Conservation (phyloP, 2,329 filamentous ascomycete genomes). For the Bipolaris gigantea region DNA sequence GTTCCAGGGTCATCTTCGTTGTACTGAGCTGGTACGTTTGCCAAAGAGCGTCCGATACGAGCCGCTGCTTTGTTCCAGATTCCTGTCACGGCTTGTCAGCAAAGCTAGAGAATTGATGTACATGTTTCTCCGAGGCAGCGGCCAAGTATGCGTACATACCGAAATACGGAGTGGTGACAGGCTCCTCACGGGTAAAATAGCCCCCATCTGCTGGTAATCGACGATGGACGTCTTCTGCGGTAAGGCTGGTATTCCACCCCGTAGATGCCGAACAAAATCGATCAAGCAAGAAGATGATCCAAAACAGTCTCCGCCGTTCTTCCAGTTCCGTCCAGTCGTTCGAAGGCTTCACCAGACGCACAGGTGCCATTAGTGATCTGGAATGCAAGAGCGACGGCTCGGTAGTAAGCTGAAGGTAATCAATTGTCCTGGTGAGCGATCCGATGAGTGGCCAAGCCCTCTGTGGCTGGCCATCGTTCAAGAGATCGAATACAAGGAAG, state of each 20-base stretch:
- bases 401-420: constrained; percentile 37
- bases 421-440: constrained; percentile 39
- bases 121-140: neutral
- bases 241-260: constrained; percentile 40
- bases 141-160: constrained; percentile 4
- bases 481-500: constrained; percentile 40
- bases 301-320: constrained; percentile 38
- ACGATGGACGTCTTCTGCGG: constrained; percentile 40
- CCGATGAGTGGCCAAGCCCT: constrained; percentile 41
- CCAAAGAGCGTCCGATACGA: constrained; percentile 37
- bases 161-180: constrained; percentile 39
- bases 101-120: neutral
- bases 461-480: constrained; percentile 34
- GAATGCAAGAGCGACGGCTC: constrained; percentile 31
- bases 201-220: constrained; percentile 39
- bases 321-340: constrained; percentile 39
- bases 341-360: constrained; percentile 29
- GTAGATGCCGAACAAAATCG: constrained; percentile 39
- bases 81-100: neutral
- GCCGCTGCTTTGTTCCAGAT: constrained; percentile 43
- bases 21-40: constrained; percentile 39
- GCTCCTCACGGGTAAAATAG: constrained; percentile 40
- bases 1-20: constrained; percentile 37
- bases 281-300: constrained; percentile 41
- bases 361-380: constrained; percentile 36